A percentile compares a stretch with the other conserved stretches of the same genome.
Evolutionary conservation across 176 grass and related monocot genomes (phyloP).

Genomic region (Pontederia paniculata): DNA sequence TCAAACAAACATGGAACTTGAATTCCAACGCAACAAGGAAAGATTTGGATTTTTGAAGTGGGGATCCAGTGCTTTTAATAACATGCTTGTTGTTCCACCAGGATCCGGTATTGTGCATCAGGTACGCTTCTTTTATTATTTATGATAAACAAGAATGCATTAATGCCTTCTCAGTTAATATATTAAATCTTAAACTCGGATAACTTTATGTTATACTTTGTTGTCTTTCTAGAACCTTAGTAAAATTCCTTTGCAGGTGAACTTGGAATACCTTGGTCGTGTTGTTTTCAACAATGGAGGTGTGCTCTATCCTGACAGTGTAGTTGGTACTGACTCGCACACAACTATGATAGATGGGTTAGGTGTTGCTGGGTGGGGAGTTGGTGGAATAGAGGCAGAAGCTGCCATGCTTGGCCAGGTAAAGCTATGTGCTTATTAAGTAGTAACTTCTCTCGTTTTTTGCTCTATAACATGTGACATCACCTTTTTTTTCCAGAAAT

Average conservation of each 20-base stretch:
- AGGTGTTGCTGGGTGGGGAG: constrained; percentile 96
- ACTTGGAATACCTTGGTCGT: constrained; percentile 91
- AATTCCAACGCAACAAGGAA: constrained; percentile 89
- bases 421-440: neutral
- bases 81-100: constrained; percentile 99
- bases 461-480: too few species aligned
- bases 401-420: constrained; percentile 98
- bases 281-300: constrained; percentile 86
- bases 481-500: too few species aligned
- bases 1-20: constrained; percentile 74
- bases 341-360: constrained; percentile 98
- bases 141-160: neutral
- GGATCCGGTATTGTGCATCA: constrained; percentile 98
- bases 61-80: constrained; percentile 86
- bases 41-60: constrained; percentile 90
- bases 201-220: too few species aligned
- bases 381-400: constrained; percentile 96
- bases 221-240: too few species aligned
- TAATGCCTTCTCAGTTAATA: neutral
- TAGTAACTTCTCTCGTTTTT: too few species aligned
- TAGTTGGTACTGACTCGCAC: constrained; percentile 86
- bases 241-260: constrained; percentile 67
- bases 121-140: constrained; percentile 29
- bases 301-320: constrained; percentile 92
- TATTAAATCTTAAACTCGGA: constrained; percentile 1